These are phyloP conservation scores for Clitocybe nebularis DNA, from an alignment of 1,284 basidiomycete species.

Conservation along the genomic window DNA sequence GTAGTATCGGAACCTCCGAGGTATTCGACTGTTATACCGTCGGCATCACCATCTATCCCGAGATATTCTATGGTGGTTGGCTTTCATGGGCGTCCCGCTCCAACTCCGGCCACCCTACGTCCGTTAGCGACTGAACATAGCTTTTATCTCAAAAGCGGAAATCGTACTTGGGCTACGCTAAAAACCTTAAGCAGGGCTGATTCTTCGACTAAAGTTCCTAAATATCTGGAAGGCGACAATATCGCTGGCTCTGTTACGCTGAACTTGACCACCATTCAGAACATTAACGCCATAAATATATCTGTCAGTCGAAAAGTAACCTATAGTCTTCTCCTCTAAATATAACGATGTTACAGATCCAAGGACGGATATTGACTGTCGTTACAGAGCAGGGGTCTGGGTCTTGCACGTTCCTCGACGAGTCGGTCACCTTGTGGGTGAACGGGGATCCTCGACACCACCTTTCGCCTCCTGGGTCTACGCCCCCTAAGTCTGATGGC, in stretches of 20 bases:
- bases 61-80: constrained; percentile 11
- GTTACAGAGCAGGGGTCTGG: constrained; percentile 16
- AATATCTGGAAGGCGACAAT: constrained; percentile 18
- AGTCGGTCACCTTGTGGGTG: constrained; percentile 17
- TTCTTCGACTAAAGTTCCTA: constrained; percentile 9
- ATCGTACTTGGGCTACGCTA: constrained; percentile 13
- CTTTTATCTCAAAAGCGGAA: constrained; percentile 4
- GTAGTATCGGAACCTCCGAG: not conserved
- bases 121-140: constrained; percentile 10
- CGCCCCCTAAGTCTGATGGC: constrained; percentile 13
- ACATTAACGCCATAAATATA: constrained; percentile 15
- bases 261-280: constrained; percentile 15
- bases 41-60: too few species aligned
- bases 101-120: constrained; percentile 6
- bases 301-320: constrained; percentile 12
- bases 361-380: constrained; percentile 17
- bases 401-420: constrained; percentile 17
- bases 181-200: constrained; percentile 13
- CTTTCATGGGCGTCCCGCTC: constrained; percentile 10
- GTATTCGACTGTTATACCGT: constrained; percentile 2
- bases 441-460: constrained; percentile 13
- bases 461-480: constrained; percentile 7
- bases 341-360: constrained; percentile 10
- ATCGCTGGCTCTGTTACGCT: constrained; percentile 18
- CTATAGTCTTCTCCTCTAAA: not conserved